Percentiles rank a stretch among this genome's conserved stretches.
Evolutionary conservation across 371 early-diverging fungal species (phyloP).

Genomic region (Rhizopus delemar): DNA sequence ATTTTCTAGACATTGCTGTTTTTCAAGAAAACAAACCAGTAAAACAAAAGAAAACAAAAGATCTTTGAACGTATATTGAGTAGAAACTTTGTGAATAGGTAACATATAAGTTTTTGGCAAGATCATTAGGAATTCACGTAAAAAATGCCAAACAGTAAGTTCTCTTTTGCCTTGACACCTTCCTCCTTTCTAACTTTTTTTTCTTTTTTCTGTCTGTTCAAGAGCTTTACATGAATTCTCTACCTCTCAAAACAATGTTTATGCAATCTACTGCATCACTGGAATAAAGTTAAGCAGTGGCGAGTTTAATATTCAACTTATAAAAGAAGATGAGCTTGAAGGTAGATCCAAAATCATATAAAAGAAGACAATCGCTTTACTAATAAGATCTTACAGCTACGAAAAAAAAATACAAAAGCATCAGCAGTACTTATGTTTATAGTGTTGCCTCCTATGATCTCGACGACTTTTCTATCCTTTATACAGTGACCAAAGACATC

Average conservation of each 20-base stretch:
- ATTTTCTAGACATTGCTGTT: conserved; percentile 15
- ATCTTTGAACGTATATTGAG: not conserved
- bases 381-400: not conserved
- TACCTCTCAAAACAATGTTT: conserved; percentile 2
- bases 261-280: conserved; percentile 18
- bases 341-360: conserved; percentile 8
- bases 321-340: conserved; percentile 18
- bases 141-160: conserved; percentile 30
- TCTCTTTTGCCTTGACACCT: not conserved
- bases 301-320: conserved; percentile 17
- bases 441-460: conserved; percentile 12
- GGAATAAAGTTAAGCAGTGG: conserved; percentile 3
- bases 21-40: conserved; percentile 27
- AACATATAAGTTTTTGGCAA: conserved; percentile 22
- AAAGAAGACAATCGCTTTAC: not conserved
- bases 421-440: conserved; percentile 18
- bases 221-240: conserved; percentile 22
- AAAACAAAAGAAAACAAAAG: not conserved
- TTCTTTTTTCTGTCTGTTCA: not conserved
- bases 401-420: conserved; percentile 12
- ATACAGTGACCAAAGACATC: conserved; percentile 13
- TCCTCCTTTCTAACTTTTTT: not conserved
- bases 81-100: conserved; percentile 10
- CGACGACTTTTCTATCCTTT: conserved; percentile 11
- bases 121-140: conserved; percentile 19